A percentile compares a stretch with the other conserved stretches of the same genome.
These are phyloP conservation scores for Populus tremula DNA, from an alignment of 345 rosid species.

Conservation along the genomic window DNA sequence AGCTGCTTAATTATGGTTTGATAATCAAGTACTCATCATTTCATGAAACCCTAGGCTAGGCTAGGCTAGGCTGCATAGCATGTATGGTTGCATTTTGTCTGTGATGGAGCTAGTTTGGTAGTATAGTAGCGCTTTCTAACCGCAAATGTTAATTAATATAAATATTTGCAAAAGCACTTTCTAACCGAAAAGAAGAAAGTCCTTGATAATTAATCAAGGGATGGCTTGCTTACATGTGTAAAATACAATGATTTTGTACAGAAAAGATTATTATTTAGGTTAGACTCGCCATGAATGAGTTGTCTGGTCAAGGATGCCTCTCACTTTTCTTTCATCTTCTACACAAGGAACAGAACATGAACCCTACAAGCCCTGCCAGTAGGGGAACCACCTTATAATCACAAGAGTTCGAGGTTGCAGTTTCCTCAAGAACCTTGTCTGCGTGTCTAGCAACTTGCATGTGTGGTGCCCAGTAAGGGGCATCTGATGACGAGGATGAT, in stretches of 20 bases:
- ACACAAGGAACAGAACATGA: not conserved
- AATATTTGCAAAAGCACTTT: no score
- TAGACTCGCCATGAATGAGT: not conserved
- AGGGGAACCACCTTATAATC: conserved; percentile 7
- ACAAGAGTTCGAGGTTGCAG: not conserved
- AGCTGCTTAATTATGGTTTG: not conserved
- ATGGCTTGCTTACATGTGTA: not conserved
- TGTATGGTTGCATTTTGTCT: not conserved
- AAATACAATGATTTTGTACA: not conserved
- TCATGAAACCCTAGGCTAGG: not conserved
- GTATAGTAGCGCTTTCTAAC: no score
- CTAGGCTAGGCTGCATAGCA: not conserved
- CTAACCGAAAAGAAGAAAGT: no score
- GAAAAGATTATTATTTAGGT: not conserved
- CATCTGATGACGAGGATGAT: not conserved
- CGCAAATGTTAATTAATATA: no score
- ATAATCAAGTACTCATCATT: not conserved
- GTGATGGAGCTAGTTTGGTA: no score
- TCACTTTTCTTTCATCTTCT: not conserved
- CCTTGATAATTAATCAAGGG: not conserved
- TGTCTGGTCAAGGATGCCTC: not conserved
- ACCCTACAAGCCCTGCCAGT: conserved; percentile 10
- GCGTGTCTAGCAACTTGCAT: not conserved
- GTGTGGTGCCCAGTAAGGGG: not conserved
- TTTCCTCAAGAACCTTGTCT: not conserved